Percentiles rank a stretch among this genome's conserved stretches.
phyloP scores from a whole-genome alignment of 192 early-diverging fungal genomes.

The Powellomyces hirtus region DNA sequence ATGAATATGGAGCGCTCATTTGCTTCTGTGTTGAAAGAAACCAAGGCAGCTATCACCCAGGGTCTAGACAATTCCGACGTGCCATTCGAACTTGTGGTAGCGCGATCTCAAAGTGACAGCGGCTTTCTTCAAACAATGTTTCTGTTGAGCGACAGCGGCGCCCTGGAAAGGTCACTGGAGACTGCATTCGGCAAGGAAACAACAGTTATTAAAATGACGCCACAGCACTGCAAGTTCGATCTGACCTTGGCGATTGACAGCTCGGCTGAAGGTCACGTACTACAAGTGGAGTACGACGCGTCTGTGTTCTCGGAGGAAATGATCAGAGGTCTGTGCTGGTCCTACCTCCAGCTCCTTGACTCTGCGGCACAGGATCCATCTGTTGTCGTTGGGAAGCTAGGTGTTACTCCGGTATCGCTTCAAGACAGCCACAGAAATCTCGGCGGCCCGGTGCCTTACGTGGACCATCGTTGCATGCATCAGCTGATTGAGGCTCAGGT shows the following conservation, averaged over 20 bases:
- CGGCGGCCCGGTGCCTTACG: not conserved
- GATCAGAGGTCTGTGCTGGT: no score
- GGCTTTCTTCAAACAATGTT: not conserved
- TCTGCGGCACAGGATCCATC: not conserved
- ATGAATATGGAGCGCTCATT: not conserved
- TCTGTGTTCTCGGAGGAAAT: no score
- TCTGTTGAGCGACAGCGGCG: no score
- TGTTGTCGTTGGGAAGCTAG: no score
- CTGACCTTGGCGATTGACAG: not conserved
- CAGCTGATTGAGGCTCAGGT: not conserved
- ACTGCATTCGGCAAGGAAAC: not conserved
- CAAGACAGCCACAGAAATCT: not conserved
- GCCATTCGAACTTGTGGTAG: not conserved
- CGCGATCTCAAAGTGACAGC: not conserved
- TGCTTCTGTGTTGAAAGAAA: not conserved
- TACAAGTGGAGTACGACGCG: no score
- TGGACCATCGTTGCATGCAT: not conserved
- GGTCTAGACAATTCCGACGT: not conserved
- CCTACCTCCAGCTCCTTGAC: not conserved
- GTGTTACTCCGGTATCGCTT: not conserved
- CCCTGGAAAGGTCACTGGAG: not conserved
- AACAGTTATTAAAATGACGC: no score
- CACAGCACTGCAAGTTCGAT: not conserved
- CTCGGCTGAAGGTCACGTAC: no score
- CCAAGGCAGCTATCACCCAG: not conserved